A percentile compares a stretch with the other conserved stretches of the same genome.
These are phyloP conservation scores for Solanum phureja DNA, from an alignment of 257 asterid genomes.

Conservation along the genomic window DNA sequence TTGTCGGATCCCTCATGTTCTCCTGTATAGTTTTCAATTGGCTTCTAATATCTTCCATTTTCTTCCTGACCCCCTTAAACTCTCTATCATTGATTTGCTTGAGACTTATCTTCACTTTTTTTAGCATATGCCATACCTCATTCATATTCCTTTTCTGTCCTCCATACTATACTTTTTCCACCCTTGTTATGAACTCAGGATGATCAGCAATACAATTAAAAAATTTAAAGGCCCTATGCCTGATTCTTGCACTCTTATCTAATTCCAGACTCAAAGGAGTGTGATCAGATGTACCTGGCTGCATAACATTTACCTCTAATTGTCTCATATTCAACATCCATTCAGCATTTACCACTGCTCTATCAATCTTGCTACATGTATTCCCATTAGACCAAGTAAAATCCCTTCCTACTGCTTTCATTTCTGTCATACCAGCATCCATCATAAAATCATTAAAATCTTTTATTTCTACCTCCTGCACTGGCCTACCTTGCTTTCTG, in stretches of 20 bases:
- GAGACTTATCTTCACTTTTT: neutral
- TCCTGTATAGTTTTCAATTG: too few relatives aligned
- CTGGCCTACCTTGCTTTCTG: too few relatives aligned
- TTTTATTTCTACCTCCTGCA: too few relatives aligned
- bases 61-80: too few relatives aligned
- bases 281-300: neutral
- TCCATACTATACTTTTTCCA: neutral
- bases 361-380: neutral
- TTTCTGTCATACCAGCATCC: neutral
- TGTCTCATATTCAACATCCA: neutral
- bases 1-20: too few relatives aligned
- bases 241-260: neutral
- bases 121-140: neutral
- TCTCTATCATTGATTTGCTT: neutral
- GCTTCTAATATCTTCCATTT: too few relatives aligned
- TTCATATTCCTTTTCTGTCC: neutral
- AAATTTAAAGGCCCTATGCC: neutral
- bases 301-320: neutral
- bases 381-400: neutral
- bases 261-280: neutral
- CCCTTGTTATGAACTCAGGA: too few relatives aligned
- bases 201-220: neutral
- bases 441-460: neutral
- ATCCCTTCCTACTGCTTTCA: neutral
- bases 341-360: neutral